Evolutionary conservation across 208 protist genomes (phyloP).

Genomic region (Leishmania amazonensis): DNA sequence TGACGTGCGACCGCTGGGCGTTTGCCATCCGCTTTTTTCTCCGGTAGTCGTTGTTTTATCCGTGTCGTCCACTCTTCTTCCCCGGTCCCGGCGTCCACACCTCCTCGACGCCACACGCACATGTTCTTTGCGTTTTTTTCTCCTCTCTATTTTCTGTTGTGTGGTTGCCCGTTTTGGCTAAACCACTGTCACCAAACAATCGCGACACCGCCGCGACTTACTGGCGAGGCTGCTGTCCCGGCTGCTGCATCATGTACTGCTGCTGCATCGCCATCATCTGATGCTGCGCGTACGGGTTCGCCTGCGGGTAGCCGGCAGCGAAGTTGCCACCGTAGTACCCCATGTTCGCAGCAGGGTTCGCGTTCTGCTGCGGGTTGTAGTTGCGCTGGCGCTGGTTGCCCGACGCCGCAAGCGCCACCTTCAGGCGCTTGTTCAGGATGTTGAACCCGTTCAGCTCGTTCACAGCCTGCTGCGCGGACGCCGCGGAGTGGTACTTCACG

Average conservation of each 20-base stretch:
- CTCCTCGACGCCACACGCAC: too few relatives aligned
- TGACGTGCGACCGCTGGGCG: too few relatives aligned
- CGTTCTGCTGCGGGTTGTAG: constrained; percentile 28
- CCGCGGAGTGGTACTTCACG: constrained; percentile 83
- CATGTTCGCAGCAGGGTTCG: constrained; percentile 31
- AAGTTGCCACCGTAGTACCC: constrained; percentile 68
- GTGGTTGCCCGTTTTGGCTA: not conserved
- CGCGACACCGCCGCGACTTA: constrained; percentile 1
- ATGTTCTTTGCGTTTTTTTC: constrained; percentile 6
- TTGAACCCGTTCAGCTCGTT: constrained; percentile 82
- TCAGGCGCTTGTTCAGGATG: constrained; percentile 90
- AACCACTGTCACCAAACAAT: not conserved
- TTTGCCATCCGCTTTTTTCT: too few relatives aligned
- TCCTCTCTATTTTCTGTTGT: constrained; percentile 10
- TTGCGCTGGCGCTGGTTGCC: constrained; percentile 67
- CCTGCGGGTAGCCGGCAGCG: constrained; percentile 48
- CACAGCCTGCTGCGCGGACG: constrained; percentile 80
- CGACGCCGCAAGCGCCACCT: constrained; percentile 78
- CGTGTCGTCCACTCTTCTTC: too few relatives aligned
- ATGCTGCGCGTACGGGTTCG: constrained; percentile 75
- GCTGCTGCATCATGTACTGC: constrained; percentile 57
- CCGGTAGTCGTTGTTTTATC: too few relatives aligned
- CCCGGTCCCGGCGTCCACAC: too few relatives aligned
- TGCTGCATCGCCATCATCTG: constrained; percentile 71
- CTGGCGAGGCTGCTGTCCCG: constrained; percentile 46